These are phyloP conservation scores for Anthoceros angustus DNA, from an alignment of 225 moss, liverwort and hornwort genomes.

Conservation along the genomic window DNA sequence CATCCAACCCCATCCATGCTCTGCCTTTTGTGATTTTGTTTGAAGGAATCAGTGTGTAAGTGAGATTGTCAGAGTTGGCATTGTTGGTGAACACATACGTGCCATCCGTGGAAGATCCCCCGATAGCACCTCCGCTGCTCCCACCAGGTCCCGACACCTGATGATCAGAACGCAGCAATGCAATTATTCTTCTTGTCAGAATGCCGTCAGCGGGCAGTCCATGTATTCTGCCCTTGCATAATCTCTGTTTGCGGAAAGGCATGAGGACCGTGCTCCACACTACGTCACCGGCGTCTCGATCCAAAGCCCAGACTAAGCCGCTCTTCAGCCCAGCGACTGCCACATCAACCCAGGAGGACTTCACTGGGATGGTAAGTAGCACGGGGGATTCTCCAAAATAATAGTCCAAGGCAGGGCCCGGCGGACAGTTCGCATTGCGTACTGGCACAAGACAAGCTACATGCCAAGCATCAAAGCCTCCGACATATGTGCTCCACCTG, in stretches of 20 bases:
- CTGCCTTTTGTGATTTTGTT: neutral
- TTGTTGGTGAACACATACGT: neutral
- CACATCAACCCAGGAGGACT: neutral
- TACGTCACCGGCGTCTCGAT: neutral
- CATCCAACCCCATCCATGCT: neutral
- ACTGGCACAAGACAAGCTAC: neutral
- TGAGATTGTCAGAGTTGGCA: neutral
- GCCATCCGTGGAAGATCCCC: neutral
- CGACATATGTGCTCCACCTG: neutral
- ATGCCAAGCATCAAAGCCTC: neutral
- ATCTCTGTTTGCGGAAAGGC: no score
- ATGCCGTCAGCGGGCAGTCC: no score
- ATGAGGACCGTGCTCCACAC: conserved; percentile 5
- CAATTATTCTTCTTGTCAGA: no score
- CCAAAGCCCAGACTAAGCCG: conserved; percentile 8
- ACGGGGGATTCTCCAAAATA: conserved; percentile 12
- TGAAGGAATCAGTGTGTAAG: neutral
- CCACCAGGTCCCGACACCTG: neutral
- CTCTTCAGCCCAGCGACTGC: conserved; percentile 9
- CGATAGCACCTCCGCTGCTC: neutral
- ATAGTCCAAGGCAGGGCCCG: neutral
- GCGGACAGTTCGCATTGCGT: neutral
- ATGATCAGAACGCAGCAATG: no score
- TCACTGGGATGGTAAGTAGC: conserved; percentile 7
- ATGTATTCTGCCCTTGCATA: no score